These are phyloP conservation scores for Cardamine chenopodiifolia DNA, from an alignment of 345 rosid genomes.

Conservation along the genomic window DNA sequence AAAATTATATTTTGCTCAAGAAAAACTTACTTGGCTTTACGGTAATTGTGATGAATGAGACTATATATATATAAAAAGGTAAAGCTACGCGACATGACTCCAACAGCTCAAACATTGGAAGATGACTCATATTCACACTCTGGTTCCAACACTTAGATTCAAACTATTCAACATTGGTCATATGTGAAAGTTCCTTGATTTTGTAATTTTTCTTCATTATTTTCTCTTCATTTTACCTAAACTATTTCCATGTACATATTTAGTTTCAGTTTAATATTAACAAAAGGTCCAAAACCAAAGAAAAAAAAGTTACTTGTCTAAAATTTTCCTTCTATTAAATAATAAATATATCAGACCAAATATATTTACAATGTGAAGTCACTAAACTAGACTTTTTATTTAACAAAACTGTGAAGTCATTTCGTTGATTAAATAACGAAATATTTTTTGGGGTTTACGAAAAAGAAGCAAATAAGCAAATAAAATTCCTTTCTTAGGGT, in stretches of 20 bases:
- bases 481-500: conserved; percentile 40
- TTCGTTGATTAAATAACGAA: background rate
- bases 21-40: too few relatives aligned
- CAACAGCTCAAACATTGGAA: background rate
- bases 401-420: background rate
- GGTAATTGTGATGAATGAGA: too few relatives aligned
- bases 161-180: background rate
- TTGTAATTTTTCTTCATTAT: background rate
- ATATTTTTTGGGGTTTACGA: background rate
- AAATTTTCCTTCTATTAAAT: background rate
- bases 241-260: background rate
- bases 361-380: background rate
- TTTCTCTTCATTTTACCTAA: too few relatives aligned
- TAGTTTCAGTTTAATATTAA: background rate
- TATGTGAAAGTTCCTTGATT: too few relatives aligned
- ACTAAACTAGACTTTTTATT: background rate
- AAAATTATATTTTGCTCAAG: background rate
- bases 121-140: background rate
- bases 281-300: background rate
- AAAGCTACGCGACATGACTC: background rate
- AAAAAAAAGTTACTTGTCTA: background rate
- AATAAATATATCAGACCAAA: background rate
- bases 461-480: conserved; percentile 25
- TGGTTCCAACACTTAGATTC: background rate
- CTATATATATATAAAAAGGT: too few relatives aligned